Base-by-base conservation (phyloP, 2,329 filamentous ascomycete species). In the Myriosclerotinia curreyana region DNA sequence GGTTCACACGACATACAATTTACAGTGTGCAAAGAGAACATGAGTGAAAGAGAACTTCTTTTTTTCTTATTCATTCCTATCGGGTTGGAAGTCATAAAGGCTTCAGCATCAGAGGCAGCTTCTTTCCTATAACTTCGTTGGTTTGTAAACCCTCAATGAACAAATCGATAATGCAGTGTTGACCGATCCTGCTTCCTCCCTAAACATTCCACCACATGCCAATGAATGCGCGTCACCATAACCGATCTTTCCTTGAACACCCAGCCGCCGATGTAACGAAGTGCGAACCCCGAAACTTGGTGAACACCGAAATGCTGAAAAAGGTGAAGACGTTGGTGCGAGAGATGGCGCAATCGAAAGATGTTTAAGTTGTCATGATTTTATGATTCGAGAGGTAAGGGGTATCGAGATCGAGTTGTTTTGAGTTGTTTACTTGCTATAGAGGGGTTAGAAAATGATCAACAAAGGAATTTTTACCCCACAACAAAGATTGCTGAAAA, bases 341-440 rank as follows among this genome's bases (percentile, higher is more conserved):
- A 69, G 71, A 70, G 69, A 74, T 71, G 69, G 73, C 72, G 69
- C 66, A 73, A 66, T 68, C 67, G 66, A 64, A 71, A 71, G 71
- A 65, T 60, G 71, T 71, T 60, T 60, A 69, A 64, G 50, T 76
- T 76, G 71, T 77, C 76, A 75, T 78, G 74, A 70, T 70, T 68
- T 54, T 64, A 71, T 68, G 65, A 68, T 64, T 68, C 52, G 70
- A 67, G 69, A 70, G 71, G 66, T 67, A 71, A 69, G 70, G 72
- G 71, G 74, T 66, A 75, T 73, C 72, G 76, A 75, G 76, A 78
- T 77, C 77, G 77, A 75, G 74, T 71, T 74, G 74, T 69, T 66
- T 71, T 69, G 75, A 77, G 73, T 71, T 69, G 75, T 79, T 78
- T 79, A 79, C 73, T 79, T 79, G 73, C 77, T 79, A 64, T 70